phyloP scores from a whole-genome alignment of 2,329 filamentous ascomycete species.

The Hymenoscyphus infarciens region DNA sequence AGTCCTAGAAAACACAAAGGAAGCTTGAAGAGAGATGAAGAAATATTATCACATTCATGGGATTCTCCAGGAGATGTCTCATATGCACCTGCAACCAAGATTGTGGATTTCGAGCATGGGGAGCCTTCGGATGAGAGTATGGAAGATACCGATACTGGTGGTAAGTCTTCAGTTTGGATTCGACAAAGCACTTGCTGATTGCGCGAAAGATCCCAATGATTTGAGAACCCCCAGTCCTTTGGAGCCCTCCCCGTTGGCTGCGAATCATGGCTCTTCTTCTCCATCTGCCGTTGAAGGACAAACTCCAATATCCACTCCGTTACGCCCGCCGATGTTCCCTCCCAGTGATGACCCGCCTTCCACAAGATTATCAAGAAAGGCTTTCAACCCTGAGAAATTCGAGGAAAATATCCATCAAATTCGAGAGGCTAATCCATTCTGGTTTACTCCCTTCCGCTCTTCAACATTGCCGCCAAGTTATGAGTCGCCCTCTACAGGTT shows the following conservation, averaged over 20 bases:
- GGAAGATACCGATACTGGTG: neutral
- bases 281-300: neutral
- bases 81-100: neutral
- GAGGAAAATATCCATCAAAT: neutral
- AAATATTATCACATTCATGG: neutral
- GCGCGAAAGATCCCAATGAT: neutral
- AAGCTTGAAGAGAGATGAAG: neutral
- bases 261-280: neutral
- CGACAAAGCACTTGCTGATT: neutral
- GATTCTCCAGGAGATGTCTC: neutral
- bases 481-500: neutral
- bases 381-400: neutral
- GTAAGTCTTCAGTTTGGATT: neutral
- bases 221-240: neutral
- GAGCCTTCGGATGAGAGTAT: neutral
- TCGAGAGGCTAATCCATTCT: neutral
- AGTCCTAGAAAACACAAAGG: neutral
- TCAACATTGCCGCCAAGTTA: neutral
- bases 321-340: neutral
- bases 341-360: neutral
- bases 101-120: neutral
- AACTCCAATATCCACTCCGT: neutral
- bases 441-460: neutral
- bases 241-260: neutral
- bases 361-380: neutral